Evolutionary conservation across 1,284 basidiomycete genomes (phyloP), one percentile per base, ranked within the genome.

Genomic region (Ganoderma lingzhi): DNA sequence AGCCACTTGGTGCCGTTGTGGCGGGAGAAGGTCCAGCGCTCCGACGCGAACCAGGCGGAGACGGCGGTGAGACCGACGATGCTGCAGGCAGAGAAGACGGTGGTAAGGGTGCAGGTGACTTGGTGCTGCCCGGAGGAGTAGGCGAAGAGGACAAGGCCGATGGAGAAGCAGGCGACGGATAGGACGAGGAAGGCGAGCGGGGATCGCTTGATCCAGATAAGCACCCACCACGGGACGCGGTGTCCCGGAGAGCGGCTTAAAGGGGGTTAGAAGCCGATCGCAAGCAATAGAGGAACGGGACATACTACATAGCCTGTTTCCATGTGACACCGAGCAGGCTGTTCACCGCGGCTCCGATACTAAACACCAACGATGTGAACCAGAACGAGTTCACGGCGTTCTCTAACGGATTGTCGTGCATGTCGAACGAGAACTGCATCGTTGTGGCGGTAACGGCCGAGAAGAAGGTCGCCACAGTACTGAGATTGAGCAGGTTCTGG

Each of bases 281-380:
- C 65, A 71, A 71, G 71, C 55, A 64, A 66, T 63, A 70, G 48
- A 72, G 58, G 58, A 37, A 32, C 56, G 5, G 35, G n/a, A 86
- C 90, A 75, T 79, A 92, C 91, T 93, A 93, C 89, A 92, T 91
- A 0, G 91, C 90, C 75, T 91, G 90, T 76, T 90, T 92, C 91
- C 91, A 93, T 0, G 90, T 91, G 58, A 93, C 78, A 63, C 90
- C 91, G 12, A 93, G 82, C 23, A 92, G 80, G 78, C 89, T 90
- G 79, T 93, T 93, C 53, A 93, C 91, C 23, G 91, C 90, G 15
- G 90, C 90, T 28, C 87, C 90, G 67, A 93, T 92, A 70, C 89
- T 91, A 80, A 93, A 93, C 2, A 93, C 91, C 66, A 93, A 78
- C 2, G 90, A 91, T 1, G 86, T 84, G 73, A 93, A 92, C 91